Base-by-base conservation (phyloP, 2,329 filamentous ascomycete species). In the Xylariaceae sp. region DNA sequence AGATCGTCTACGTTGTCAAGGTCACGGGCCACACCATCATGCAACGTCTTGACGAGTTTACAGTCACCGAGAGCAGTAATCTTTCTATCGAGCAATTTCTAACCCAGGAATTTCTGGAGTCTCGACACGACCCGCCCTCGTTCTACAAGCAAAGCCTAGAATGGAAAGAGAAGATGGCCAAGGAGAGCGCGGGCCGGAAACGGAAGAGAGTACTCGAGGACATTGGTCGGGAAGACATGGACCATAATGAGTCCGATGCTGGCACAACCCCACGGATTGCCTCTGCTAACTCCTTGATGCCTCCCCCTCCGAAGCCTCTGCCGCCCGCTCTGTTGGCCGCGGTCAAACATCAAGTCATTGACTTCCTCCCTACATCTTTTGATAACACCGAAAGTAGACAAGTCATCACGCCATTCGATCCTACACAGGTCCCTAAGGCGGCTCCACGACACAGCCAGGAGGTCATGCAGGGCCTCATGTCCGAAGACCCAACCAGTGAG, bases 1-100 rank as follows among this genome's bases (percentile, higher is more conserved):
- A 99, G 71, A 89, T 99, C 9, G 93, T 97, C n/a, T 97, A 96
- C 68, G 89, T 97, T 36, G 93, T 97, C 68, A 97, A 97, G 68
- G 92, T 97, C 46, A 95, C 92, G 40, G 95, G 95, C 59, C 82
- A 90, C 55, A 99, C 94, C 7, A 90, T 99, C 54, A 88, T 91
- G 64, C 90, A 93, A 67, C 90, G 94, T 56, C 75, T 99, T 10
- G 86, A 92, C 59, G 94, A 99, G 66, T 99, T 97, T 72, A 90
- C 89, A 58, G 81, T 86, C 31, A 96, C 93, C 0, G 88, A 90
- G 57, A 91, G 88, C 55, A 90, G 90, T 59, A 83, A 84, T 46
- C 80, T 97, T 70, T 94, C 90, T 0, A 89, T 99, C 17, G 87
- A 92, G 56, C 87, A 97, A 63, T 96, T 96, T 63, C 78, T 89